These are phyloP conservation scores for Obba rivulosa DNA, from an alignment of 768 basidiomycete species.

Conservation along the genomic window DNA sequence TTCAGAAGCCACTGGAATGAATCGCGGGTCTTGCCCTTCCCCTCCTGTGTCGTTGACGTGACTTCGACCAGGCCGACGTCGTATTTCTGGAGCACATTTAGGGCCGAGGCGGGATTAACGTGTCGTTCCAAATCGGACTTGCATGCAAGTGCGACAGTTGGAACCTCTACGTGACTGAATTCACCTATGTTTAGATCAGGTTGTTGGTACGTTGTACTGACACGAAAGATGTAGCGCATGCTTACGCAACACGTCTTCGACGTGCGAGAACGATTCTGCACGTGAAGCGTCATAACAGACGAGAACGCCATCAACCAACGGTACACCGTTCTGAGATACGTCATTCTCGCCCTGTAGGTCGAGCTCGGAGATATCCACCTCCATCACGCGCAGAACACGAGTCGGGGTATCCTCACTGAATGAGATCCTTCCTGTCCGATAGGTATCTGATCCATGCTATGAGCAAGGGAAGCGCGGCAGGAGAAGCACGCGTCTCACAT, in stretches of 20 bases:
- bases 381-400: constrained; percentile 23
- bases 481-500: constrained; percentile 28
- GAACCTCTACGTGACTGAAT: constrained; percentile 51
- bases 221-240: constrained; percentile 12
- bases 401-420: constrained; percentile 9
- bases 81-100: constrained; percentile 48
- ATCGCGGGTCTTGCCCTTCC: constrained; percentile 67
- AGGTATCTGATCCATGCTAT: constrained; percentile 29
- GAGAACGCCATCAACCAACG: constrained; percentile 69
- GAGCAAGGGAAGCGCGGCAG: constrained; percentile 16
- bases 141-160: constrained; percentile 77
- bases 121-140: constrained; percentile 68
- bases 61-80: constrained; percentile 80
- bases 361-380: constrained; percentile 27
- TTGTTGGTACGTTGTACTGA: constrained; percentile 8
- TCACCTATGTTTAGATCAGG: constrained; percentile 37
- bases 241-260: constrained; percentile 71
- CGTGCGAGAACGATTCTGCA: constrained; percentile 54
- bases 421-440: constrained; percentile 33
- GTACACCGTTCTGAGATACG: constrained; percentile 31
- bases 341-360: constrained; percentile 31
- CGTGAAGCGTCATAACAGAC: constrained; percentile 81
- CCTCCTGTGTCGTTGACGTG: constrained; percentile 45
- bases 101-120: constrained; percentile 53
- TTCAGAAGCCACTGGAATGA: constrained; percentile 70